These are phyloP conservation scores for Dichomitus squalens DNA, from an alignment of 1,284 basidiomycete species.

Conservation along the genomic window DNA sequence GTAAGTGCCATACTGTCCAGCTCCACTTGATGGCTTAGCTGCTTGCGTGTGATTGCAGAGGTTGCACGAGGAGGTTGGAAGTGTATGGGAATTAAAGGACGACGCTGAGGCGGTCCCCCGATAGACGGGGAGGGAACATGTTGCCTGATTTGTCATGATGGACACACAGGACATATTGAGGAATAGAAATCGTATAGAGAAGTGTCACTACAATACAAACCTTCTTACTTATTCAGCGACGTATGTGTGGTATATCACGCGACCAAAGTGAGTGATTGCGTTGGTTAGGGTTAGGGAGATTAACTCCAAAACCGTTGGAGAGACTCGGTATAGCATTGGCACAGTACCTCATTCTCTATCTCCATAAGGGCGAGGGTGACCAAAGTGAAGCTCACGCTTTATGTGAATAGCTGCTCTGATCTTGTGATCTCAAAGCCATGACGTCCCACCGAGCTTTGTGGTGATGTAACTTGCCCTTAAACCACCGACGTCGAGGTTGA, in stretches of 20 bases:
- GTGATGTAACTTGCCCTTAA: not conserved
- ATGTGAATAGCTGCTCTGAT: not conserved
- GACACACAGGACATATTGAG: not conserved
- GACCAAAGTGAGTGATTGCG: not conserved
- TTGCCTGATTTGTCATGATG: not conserved
- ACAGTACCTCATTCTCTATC: not conserved
- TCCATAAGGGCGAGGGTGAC: too few species aligned
- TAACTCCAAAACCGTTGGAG: not conserved
- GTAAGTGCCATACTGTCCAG: slow-evolving; percentile 39
- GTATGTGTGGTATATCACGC: not conserved
- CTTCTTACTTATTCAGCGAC: not conserved
- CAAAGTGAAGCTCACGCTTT: not conserved
- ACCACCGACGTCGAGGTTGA: not conserved
- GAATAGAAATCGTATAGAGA: not conserved
- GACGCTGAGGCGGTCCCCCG: slow-evolving; percentile 6
- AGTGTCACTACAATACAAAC: not conserved
- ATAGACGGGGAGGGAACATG: slow-evolving; percentile 2
- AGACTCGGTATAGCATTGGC: not conserved
- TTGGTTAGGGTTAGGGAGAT: not conserved
- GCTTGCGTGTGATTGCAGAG: slow-evolving; percentile 26
- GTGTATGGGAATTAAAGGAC: slow-evolving; percentile 39
- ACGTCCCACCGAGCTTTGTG: not conserved
- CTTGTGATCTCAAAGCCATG: not conserved
- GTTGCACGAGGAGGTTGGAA: slow-evolving; percentile 40
- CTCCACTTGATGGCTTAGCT: not conserved